A percentile compares a stretch with the other conserved stretches of the same genome.
phyloP scores from a whole-genome alignment of 116 monocot species.

The Cymodocea nodosa region DNA sequence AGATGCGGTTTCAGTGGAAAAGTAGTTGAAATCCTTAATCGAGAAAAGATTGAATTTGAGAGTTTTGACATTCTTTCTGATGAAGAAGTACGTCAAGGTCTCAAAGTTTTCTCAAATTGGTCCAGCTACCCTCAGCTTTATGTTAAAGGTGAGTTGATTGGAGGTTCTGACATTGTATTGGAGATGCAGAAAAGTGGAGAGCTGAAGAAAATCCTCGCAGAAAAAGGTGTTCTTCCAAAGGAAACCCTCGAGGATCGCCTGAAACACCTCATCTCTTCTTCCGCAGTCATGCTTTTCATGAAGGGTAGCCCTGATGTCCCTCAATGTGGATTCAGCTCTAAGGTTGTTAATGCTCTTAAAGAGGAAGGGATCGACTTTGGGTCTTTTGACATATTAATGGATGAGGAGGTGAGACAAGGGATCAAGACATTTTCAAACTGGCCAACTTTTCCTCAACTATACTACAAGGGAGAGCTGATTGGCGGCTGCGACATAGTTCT shows the following conservation, averaged over 20 bases:
- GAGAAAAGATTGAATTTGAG: slow-evolving; percentile 66
- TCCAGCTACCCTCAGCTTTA: slow-evolving; percentile 91
- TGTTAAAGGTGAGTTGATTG: slow-evolving; percentile 76
- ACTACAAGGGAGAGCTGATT: slow-evolving; percentile 78
- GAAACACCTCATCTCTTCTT: slow-evolving; percentile 45
- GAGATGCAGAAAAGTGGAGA: slow-evolving; percentile 96
- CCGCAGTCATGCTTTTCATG: slow-evolving; percentile 69
- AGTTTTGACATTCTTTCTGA: slow-evolving; percentile 74
- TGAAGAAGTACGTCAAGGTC: slow-evolving; percentile 77
- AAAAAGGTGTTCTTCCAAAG: slow-evolving; percentile 37
- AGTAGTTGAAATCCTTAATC: slow-evolving; percentile 62
- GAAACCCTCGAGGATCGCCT: slow-evolving; percentile 45
- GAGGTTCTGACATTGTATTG: slow-evolving; percentile 74
- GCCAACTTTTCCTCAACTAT: slow-evolving; percentile 94
- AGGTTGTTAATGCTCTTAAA: slow-evolving; percentile 81
- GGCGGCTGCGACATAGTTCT: slow-evolving; percentile 94
- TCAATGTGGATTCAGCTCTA: slow-evolving; percentile 80
- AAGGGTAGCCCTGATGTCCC: slow-evolving; percentile 83
- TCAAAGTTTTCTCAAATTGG: slow-evolving; percentile 85
- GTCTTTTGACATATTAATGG: slow-evolving; percentile 66
- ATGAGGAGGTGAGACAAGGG: slow-evolving; percentile 92
- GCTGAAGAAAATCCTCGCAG: slow-evolving; percentile 39
- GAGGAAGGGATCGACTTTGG: slow-evolving; percentile 61
- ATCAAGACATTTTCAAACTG: slow-evolving; percentile 84
- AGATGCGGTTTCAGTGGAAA: slow-evolving; percentile 86